Evolutionary conservation across 805 yeast species (phyloP), one percentile per base, ranked within the genome.

Genomic region (Barnettozyma salicaria): DNA sequence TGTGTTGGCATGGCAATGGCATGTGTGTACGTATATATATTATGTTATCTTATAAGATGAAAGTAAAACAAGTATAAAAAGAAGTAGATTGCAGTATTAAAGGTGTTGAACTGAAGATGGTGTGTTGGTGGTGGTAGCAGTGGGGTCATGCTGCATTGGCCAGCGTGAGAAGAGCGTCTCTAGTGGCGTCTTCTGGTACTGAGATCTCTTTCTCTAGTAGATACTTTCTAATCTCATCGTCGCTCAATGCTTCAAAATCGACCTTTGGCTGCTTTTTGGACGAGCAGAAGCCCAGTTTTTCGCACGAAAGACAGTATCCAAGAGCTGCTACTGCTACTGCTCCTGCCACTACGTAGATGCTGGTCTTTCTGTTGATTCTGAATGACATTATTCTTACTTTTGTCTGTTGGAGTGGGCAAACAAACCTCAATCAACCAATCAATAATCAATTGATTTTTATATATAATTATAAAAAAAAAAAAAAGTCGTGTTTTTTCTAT

Each of bases 231-330:
- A 43, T 18, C 19, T 43, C 44, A n/a, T 43, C 46, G 21, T 40
- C 40, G 19, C 14, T 29, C 2, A 37, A 21, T 5, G 25, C 20
- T 10, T 37, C 35, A n/a, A 38, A 34, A 16, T 38, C 31, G 25
- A 33, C 30, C 19, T 25, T 36, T 19, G 10, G n/a, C 17, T 35
- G 31, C 8, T 39, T 34, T 22, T 34, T 23, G 14, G 19, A 13
- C 35, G 34, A 8, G 32, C 27, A n/a, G 47, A 27, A 31, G 44
- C 45, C 25, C 47, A 48, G 32, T 26, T 44, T 5, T 46, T 48
- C 39, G 48, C 43, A 35, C 27, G 40, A 25, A 50, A 28, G 23
- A 43, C n/a, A 21, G 20, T 27, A 47, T 5, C 51, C 45, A 19
- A 41, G 38, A 11, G 41, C 41, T 16, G 45, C 37, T 17, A 47